Base-by-base conservation (phyloP, 192 early-diverging fungal genomes). In the Entomortierella lignicola region DNA sequence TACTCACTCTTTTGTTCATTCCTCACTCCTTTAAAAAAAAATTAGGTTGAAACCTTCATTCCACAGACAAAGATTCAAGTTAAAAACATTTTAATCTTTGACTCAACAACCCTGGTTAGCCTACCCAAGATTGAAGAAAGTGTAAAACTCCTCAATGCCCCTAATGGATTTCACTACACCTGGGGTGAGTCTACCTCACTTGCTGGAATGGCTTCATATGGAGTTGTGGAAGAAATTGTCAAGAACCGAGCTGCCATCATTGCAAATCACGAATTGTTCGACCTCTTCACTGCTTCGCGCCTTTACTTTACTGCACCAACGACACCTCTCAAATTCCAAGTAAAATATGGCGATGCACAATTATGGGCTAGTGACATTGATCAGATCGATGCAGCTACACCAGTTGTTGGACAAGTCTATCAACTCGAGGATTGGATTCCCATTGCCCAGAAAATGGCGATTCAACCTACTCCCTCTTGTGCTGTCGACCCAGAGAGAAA, bases 361-460 rank as follows among this genome's bases (percentile, higher is more conserved):
- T 48, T 68, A n/a, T 89, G 85, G 85, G 66, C 82, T 15, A 89
- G 85, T 37, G 75, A 82, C 39, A 42, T 88, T 23, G 83, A 86
- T 26, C 59, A 61, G 20, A 61, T 89, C 18, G 56, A 65, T 7
- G 42, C 60, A 23, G 39, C 79, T 34, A 56, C 69, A 8, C 25
- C 77, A 1, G 83, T 63, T 2, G 77, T 89, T 11, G 72, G 82
- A 2, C 60, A 77, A 32, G 77, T 89, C 15, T 86, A 82, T 48
- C 81, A 86, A 58, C 69, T 84, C 34, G 72, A 69, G 11, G 88
- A 89, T 25, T 82, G 86, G 50, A 73, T 11, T 8, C 75, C 80
- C 17, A 52, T 89, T 2, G 61, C 63, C 11, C 54, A 55, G 20
- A 83, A 73, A 62, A 53, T 81, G 12, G 63, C 59, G 4, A 52